Base-by-base conservation (phyloP, 129 eudicot genomes). In the Tagetes patula region DNA sequence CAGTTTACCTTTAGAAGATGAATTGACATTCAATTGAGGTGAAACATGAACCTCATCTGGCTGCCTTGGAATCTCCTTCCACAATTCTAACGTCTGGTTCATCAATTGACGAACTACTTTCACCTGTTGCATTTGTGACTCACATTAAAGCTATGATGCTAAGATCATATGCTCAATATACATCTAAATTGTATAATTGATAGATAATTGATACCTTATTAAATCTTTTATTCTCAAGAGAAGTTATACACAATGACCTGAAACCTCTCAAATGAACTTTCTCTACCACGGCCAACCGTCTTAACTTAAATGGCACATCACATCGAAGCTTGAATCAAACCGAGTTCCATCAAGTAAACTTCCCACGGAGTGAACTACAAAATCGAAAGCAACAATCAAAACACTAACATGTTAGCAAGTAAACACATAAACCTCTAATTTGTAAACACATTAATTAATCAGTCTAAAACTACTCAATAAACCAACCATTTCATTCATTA, bases 81-180 rank as follows among this genome's bases (percentile, higher is more conserved):
- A 94, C 71, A 78, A 64, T 59, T 84, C 91, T 56, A 88, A 72
- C 13, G 96, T 86, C 63, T 82, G 85, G 63, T 90, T 90, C 94
- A 94, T 94, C 2, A 85, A 83, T 61, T 90, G 97, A 7, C 99
- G 82, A 80, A 89, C 95, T 20, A 83, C 80, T 83, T 90, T 94
- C 76, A 94, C 96, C 99, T 94, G 70, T 64, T 34, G 31, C 75
- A 75, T 41, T 52, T 6, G 69, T 53, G 34, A 80, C 34, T 70
- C 73, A 65, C 58, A 70, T 63, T 77, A 56, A 60, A 76, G n/a
- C 65, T 40, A 61, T 49, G 8, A 60, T 55, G 8, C 36, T 14
- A 55, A 56, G 37, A 34, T 45, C 37, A 65, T 31, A 56, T 59
- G 33, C 65, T 2, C 2, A 7, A 56, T 8, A 56, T 3, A 6